phyloP scores from a whole-genome alignment of 352 stramenopile genomes.

The Blastocystis hominis region DNA sequence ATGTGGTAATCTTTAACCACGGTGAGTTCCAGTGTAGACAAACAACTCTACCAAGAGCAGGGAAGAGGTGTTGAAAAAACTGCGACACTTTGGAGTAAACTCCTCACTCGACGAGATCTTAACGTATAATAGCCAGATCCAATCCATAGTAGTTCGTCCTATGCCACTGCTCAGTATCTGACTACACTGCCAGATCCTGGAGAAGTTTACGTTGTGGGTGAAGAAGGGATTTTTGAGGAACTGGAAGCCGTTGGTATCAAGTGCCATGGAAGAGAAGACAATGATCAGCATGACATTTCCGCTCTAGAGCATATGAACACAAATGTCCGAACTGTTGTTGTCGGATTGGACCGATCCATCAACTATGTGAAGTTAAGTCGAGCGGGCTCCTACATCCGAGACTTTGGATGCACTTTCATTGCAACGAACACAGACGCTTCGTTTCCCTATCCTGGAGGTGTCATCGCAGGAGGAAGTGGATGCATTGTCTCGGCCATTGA shows the following conservation, averaged over 20 bases:
- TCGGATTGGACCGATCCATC: constrained; percentile 40
- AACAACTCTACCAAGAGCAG: constrained; percentile 58
- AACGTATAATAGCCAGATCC: not conserved
- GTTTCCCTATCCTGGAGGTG: constrained; percentile 16
- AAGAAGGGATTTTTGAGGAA: constrained; percentile 50
- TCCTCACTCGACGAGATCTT: constrained; percentile 23
- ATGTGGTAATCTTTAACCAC: not conserved
- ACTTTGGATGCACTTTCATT: constrained; percentile 14
- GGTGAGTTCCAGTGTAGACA: not conserved
- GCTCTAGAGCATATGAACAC: not conserved
- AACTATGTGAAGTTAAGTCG: constrained; percentile 53
- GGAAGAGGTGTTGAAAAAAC: constrained; percentile 1
- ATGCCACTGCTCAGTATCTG: constrained; percentile 51
- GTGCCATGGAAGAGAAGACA: constrained; percentile 27
- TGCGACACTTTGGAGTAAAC: constrained; percentile 3
- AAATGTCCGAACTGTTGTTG: constrained; percentile 6
- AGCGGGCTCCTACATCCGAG: constrained; percentile 32
- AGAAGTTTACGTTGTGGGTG: constrained; percentile 36
- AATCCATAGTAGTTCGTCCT: constrained; percentile 28
- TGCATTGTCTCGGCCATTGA: constrained; percentile 36
- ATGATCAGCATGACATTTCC: not conserved
- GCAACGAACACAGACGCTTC: constrained; percentile 56
- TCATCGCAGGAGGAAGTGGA: constrained; percentile 37
- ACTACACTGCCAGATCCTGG: not conserved
- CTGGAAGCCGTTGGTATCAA: constrained; percentile 31